Evolutionary conservation across 192 early-diverging fungal species (phyloP), one percentile per base, ranked within the genome.

Genomic region (Diversispora epigaea): DNA sequence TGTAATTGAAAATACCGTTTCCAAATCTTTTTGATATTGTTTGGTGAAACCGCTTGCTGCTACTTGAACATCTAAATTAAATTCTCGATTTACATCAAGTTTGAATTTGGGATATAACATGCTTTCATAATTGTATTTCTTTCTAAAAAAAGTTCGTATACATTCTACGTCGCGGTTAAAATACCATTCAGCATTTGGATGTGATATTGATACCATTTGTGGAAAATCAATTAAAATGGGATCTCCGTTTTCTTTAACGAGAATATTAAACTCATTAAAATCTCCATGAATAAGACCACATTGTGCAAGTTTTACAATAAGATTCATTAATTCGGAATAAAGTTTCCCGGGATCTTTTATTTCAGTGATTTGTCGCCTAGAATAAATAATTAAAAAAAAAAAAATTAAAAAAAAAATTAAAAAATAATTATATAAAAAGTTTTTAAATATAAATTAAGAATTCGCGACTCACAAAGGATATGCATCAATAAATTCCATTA

Each of bases 221-320:
- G 98, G 98, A 76, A 99, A 99, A 86, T 99, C 98, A 69, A 99
- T 99, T 55, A 99, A 83, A 8, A 98, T 82, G 15, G 98, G 97
- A 2, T 88, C 80, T 19, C 93, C 94, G 75, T 88, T 82, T 46
- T 91, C 91, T 54, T 86, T 87, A 65, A 99, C 85, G 78, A 99
- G 85, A 54, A 99, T 89, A 82, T 99, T 99, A 84, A 99, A 99
- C 76, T 99, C 98, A 87, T 99, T 99, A 77, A 99, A 99, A 81
- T 99, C 98, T 68, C 96, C 95, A 78, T 99, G 98, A 75, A 99
- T 98, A 47, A 99, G 84, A 44, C 98, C 98, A 75, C 95, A 88
- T 64, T 91, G 88, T 45, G 98, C 96, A 73, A 99, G 86, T 32
- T 93, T 90, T 61, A 99, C 94, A 71, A 98, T 96, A 81, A 99